A percentile compares a stretch with the other conserved stretches of the same genome.
Conservation (phyloP, 2,329 filamentous ascomycete genomes). For the Colletotrichum liriopes region DNA sequence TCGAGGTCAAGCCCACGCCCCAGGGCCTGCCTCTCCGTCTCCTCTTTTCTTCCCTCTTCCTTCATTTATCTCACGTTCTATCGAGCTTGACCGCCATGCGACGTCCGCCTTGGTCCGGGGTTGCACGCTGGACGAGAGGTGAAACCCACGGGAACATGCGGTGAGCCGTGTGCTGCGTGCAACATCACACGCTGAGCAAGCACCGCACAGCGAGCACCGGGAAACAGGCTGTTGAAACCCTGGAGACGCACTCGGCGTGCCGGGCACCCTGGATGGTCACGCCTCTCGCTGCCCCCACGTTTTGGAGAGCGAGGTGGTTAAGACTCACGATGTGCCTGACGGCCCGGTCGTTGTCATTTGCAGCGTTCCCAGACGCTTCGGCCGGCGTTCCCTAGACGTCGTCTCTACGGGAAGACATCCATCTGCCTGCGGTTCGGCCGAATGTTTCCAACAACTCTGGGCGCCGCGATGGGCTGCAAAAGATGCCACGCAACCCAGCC, state of each 20-base stretch:
- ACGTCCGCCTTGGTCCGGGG: background rate
- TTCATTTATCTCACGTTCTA: background rate
- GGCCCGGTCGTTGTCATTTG: background rate
- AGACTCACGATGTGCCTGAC: background rate
- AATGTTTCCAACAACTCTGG: background rate
- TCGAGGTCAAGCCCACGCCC: no score
- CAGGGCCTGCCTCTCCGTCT: background rate
- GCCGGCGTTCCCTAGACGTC: background rate
- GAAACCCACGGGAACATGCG: conserved; percentile 12
- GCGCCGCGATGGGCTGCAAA: background rate
- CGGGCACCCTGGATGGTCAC: background rate
- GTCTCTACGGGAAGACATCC: background rate
- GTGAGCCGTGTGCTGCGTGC: conserved; percentile 5
- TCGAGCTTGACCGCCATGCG: no score
- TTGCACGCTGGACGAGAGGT: conserved; percentile 1
- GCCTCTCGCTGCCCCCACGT: conserved; percentile 5
- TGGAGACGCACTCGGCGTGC: background rate
- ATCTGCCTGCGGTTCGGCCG: background rate
- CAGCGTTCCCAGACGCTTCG: background rate
- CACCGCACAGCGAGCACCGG: background rate
- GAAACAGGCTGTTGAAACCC: background rate
- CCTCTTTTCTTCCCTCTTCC: background rate
- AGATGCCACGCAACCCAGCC: background rate
- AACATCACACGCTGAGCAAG: background rate
- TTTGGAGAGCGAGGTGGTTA: conserved; percentile 16